These are phyloP conservation scores for Chytriomyces hyalinus DNA, from an alignment of 192 early-diverging fungal genomes.

Conservation along the genomic window DNA sequence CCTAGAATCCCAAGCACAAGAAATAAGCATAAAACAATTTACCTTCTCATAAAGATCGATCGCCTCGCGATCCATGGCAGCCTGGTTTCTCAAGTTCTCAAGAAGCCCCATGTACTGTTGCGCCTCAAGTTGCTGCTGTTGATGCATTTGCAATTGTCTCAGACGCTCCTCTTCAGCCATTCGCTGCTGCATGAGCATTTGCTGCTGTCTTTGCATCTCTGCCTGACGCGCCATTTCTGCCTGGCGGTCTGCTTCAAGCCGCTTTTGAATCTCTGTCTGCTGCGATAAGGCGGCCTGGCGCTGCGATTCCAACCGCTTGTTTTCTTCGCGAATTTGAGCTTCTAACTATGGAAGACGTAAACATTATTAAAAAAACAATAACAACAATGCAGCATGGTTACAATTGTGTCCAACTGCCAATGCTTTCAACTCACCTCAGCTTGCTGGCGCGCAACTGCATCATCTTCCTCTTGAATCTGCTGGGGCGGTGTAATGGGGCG, in stretches of 20 bases:
- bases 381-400: background rate
- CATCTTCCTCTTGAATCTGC: constrained; percentile 64
- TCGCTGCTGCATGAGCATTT: constrained; percentile 74
- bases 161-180: constrained; percentile 74
- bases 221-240: constrained; percentile 57
- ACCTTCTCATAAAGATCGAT: constrained; percentile 76
- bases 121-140: constrained; percentile 66
- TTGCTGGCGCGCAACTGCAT: constrained; percentile 57
- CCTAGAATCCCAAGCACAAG: constrained; percentile 14
- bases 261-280: constrained; percentile 56
- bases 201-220: constrained; percentile 77
- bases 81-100: constrained; percentile 71
- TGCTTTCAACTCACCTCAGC: constrained; percentile 27
- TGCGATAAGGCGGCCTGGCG: constrained; percentile 45
- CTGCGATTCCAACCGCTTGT: constrained; percentile 37
- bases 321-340: constrained; percentile 38
- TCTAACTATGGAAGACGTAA: constrained; percentile 18
- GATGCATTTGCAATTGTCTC: constrained; percentile 73
- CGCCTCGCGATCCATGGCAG: constrained; percentile 25
- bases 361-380: constrained; percentile 38
- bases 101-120: constrained; percentile 80
- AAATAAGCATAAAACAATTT: too few relatives aligned
- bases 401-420: background rate
- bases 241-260: constrained; percentile 69
- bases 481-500: constrained; percentile 48